phyloP scores from a whole-genome alignment of 2,329 filamentous ascomycete species.

The Venturia oleaginea region DNA sequence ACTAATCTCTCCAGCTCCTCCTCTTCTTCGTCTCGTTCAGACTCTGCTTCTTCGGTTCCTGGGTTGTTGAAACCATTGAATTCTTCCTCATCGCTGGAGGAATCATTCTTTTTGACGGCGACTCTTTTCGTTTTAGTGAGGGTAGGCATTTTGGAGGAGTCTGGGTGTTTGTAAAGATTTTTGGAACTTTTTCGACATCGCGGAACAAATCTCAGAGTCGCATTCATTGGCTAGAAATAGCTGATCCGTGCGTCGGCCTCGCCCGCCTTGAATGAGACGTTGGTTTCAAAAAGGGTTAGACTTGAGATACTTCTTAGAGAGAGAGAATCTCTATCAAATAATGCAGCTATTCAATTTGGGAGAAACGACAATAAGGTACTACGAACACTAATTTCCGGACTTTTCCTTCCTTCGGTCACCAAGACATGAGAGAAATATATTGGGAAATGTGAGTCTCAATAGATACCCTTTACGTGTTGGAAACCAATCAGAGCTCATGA shows the following conservation, averaged over 20 bases:
- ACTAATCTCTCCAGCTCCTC: slow-evolving; percentile 80
- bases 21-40: slow-evolving; percentile 72
- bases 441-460: no score
- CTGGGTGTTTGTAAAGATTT: neutral
- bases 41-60: slow-evolving; percentile 9
- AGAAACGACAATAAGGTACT: no score
- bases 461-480: no score
- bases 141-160: slow-evolving; percentile 2
- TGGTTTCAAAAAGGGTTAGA: no score
- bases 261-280: neutral
- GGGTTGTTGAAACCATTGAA: slow-evolving; percentile 6
- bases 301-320: neutral
- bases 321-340: neutral
- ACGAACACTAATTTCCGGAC: no score
- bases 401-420: no score
- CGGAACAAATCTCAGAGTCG: neutral
- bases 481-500: no score
- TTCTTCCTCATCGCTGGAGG: neutral
- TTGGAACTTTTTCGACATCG: neutral
- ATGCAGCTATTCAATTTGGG: no score
- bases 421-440: no score
- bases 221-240: neutral
- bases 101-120: neutral
- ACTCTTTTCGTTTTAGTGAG: neutral
- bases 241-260: neutral